Percentiles rank a stretch among this genome's conserved stretches.
Conservation (phyloP, 495 filamentous ascomycete genomes). For the Astrothelium macrocarpum region DNA sequence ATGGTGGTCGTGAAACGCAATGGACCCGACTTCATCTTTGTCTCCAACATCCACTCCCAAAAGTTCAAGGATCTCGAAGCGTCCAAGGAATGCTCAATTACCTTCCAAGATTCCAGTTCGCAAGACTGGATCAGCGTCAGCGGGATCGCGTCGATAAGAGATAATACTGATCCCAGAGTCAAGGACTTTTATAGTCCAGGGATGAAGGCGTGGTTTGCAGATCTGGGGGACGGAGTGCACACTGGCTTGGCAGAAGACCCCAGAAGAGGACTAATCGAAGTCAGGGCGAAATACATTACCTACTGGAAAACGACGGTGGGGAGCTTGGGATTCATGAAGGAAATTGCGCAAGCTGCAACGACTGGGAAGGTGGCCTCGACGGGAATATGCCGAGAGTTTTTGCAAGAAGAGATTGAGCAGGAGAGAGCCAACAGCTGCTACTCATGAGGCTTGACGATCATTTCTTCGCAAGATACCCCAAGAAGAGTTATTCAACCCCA, state of each 20-base stretch:
- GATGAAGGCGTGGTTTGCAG: constrained; percentile 37
- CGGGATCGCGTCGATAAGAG: constrained; percentile 24
- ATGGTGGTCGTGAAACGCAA: constrained; percentile 37
- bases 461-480: not conserved
- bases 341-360: constrained; percentile 22
- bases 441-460: not conserved
- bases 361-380: constrained; percentile 27
- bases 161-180: constrained; percentile 34
- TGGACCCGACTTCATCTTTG: constrained; percentile 40
- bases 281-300: constrained; percentile 28
- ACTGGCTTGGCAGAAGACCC: constrained; percentile 33
- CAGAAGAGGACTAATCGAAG: constrained; percentile 32
- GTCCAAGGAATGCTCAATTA: constrained; percentile 28
- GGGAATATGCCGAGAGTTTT: constrained; percentile 25
- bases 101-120: constrained; percentile 33
- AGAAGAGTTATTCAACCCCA: not conserved
- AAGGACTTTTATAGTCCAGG: constrained; percentile 32
- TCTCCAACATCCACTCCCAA: constrained; percentile 35
- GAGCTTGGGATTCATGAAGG: constrained; percentile 23
- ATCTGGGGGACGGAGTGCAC: constrained; percentile 38
- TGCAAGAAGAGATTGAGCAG: constrained; percentile 23
- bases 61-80: constrained; percentile 36
- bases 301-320: constrained; percentile 27
- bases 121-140: constrained; percentile 36
- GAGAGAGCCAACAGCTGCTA: constrained; percentile 15